Base-by-base conservation (phyloP, 257 asterid genomes). In the Knoxia roxburghii region DNA sequence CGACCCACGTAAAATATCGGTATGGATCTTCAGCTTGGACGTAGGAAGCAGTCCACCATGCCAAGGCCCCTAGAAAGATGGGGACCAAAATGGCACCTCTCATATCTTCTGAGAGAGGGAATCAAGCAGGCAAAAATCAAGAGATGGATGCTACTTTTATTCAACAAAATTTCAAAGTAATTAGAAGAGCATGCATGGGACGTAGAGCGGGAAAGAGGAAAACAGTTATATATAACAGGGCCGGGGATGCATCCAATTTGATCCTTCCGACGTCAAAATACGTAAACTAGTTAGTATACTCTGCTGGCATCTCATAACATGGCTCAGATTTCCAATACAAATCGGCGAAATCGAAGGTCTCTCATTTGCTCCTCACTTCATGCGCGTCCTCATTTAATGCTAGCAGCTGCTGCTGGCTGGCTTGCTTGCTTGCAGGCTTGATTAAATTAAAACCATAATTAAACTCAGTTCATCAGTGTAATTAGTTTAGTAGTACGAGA, bases 21-120 rank as follows among this genome's bases (percentile, higher is more conserved):
- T 82, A 83, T 0, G 91, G 82, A 75, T 89, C 95, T 66, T 89
- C 95, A 11, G 91, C 91, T 37, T 64, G 43, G 21, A 83, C 79
- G 6, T 41, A 7, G 1, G 72, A 73, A 50, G 73, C 63, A 40
- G 72, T 59, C 74, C 78, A 75, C 56, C 69, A 82, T 65, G 81
- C 78, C 82, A 82, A 71, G 52, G 76, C 49, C 69, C 79, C 87
- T 24, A 87, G 50, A n/a, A 72, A 69, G 70, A 72, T 32, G 14
- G 65, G 71, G 67, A 82, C 75, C 67, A 72, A 6, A 9, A 75
- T 70, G 73, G 76, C 76, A 41, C 58, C 51, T 56, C 72, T 74
- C 95, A 84, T 86, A 50, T 20, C 24, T 75, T 72, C 33, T 0
- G 52, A 30, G 46, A 67, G 50, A 45, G 46, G 46, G 27, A 35